Percentiles rank a stretch among this genome's conserved stretches.
phyloP scores from a whole-genome alignment of 495 filamentous ascomycete genomes.

The Penicillium roqueforti region DNA sequence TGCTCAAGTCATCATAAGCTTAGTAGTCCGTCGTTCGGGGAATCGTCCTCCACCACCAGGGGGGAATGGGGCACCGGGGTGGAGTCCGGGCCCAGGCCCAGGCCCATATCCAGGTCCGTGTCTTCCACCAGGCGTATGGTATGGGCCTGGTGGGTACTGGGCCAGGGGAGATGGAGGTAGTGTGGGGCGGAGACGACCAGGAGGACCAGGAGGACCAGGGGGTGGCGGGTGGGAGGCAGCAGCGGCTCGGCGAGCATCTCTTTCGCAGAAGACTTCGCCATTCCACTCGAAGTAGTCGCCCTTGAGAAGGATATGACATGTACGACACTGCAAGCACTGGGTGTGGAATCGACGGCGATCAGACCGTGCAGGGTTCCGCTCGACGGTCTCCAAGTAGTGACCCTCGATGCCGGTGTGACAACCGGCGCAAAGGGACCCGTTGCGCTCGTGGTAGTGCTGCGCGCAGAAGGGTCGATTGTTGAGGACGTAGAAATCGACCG shows the following conservation, averaged over 20 bases:
- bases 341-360: slow-evolving; percentile 77
- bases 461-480: slow-evolving; percentile 85
- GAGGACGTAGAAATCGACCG: slow-evolving; percentile 88
- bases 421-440: slow-evolving; percentile 73
- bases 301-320: slow-evolving; percentile 48
- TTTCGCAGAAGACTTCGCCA: slow-evolving; percentile 72
- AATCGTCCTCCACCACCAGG: slow-evolving; percentile 42
- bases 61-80: slow-evolving; percentile 25
- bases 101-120: slow-evolving; percentile 30
- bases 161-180: slow-evolving; percentile 21
- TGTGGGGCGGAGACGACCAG: slow-evolving; percentile 24
- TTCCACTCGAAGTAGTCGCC: slow-evolving; percentile 71
- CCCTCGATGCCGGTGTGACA: slow-evolving; percentile 90
- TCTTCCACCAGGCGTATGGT: slow-evolving; percentile 12
- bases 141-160: slow-evolving; percentile 17
- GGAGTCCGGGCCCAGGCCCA: slow-evolving; percentile 32
- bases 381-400: slow-evolving; percentile 80
- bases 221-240: slow-evolving; percentile 32
- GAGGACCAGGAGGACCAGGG: slow-evolving; percentile 1
- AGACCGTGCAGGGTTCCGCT: slow-evolving; percentile 40
- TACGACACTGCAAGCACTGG: slow-evolving; percentile 74
- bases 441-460: slow-evolving; percentile 88
- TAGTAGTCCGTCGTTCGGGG: slow-evolving; percentile 75
- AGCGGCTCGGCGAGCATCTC: slow-evolving; percentile 68
- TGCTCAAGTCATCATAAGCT: slow-evolving; percentile 78